Percentiles rank a stretch among this genome's conserved stretches.
Evolutionary conservation across 208 protist species (phyloP).

Genomic region (Plasmodiophora brassicae): DNA sequence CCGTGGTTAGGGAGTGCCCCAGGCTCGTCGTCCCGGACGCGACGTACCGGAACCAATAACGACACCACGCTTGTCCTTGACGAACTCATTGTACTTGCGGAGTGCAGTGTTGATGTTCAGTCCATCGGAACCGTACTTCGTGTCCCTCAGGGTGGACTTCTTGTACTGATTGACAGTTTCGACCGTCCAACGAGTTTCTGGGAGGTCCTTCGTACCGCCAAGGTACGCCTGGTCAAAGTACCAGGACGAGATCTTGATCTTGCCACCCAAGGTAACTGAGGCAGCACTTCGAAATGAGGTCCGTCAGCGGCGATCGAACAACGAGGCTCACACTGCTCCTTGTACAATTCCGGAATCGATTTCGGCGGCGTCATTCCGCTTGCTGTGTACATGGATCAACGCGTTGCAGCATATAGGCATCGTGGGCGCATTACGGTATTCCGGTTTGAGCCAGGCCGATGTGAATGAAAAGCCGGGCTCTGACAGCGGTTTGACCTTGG

Average conservation of each 20-base stretch:
- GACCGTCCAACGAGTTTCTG: background rate
- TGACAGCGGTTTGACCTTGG: too few species aligned
- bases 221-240: background rate
- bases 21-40: too few species aligned
- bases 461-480: too few species aligned
- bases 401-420: too few species aligned
- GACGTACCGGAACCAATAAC: background rate
- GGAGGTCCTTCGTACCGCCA: background rate
- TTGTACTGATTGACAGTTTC: background rate
- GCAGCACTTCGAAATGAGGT: too few species aligned
- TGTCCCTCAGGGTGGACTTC: background rate
- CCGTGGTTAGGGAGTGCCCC: background rate
- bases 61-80: background rate
- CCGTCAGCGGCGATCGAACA: too few species aligned
- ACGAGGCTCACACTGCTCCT: too few species aligned
- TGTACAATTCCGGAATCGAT: background rate
- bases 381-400: too few species aligned
- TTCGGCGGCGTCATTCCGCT: background rate
- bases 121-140: background rate
- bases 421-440: too few species aligned
- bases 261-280: background rate
- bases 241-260: background rate
- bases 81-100: background rate
- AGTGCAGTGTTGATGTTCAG: background rate
- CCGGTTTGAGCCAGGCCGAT: background rate